Evolutionary conservation across 495 filamentous ascomycete species (phyloP).

Genomic region (Hypoxylon lenormandii): DNA sequence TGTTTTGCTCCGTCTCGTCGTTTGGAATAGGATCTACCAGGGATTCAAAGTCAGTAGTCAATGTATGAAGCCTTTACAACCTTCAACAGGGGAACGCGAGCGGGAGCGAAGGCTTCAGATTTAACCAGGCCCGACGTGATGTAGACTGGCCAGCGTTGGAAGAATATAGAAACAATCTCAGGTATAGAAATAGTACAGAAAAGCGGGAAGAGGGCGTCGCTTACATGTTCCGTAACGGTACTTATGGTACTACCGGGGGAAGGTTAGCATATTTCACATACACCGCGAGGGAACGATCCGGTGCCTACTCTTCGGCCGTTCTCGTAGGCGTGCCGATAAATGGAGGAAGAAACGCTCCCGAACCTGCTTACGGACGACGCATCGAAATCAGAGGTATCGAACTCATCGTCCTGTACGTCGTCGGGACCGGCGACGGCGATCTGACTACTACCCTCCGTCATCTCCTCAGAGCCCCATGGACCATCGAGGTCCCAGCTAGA

Average conservation of each 20-base stretch:
- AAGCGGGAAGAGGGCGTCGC: background rate
- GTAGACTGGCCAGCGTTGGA: background rate
- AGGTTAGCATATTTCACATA: constrained; percentile 5
- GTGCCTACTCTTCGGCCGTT: constrained; percentile 63
- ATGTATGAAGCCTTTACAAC: background rate
- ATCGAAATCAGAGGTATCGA: constrained; percentile 49
- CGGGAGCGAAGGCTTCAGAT: background rate
- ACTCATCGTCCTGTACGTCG: constrained; percentile 39
- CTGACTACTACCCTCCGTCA: constrained; percentile 1
- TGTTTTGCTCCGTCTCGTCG: constrained; percentile 41
- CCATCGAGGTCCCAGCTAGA: background rate
- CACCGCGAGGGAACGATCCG: background rate
- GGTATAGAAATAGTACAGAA: background rate
- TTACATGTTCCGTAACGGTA: constrained; percentile 41
- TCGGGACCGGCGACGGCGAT: constrained; percentile 14
- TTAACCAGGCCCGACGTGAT: background rate
- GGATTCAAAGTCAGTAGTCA: constrained; percentile 1
- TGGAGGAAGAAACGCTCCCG: constrained; percentile 55
- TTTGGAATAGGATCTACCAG: constrained; percentile 41
- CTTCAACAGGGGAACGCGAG: no score
- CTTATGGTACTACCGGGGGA: constrained; percentile 22
- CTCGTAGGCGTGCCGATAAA: constrained; percentile 62
- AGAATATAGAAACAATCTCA: background rate
- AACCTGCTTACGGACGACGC: constrained; percentile 41
- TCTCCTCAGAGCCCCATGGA: constrained; percentile 7